These are phyloP conservation scores for Jatropha podagrica DNA, from an alignment of 441 rosid species.

Conservation along the genomic window DNA sequence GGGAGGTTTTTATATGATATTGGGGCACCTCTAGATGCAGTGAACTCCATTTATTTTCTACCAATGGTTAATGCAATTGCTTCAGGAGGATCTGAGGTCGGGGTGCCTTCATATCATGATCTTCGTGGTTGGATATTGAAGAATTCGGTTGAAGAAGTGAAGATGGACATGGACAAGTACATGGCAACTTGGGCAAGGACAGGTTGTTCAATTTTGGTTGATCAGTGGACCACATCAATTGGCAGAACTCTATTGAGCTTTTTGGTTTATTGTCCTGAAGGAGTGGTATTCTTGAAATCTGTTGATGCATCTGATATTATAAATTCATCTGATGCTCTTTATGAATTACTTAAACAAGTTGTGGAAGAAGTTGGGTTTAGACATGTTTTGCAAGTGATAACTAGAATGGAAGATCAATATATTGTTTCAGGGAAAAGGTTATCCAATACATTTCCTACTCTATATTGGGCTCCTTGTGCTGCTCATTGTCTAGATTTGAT, in stretches of 20 bases:
- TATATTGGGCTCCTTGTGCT: conserved; percentile 87
- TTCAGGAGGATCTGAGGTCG: conserved; percentile 50
- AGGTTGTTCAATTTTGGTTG: conserved; percentile 74
- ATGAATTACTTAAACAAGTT: conserved; percentile 58
- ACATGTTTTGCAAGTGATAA: conserved; percentile 72
- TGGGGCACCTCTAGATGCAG: conserved; percentile 68
- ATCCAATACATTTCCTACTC: conserved; percentile 49
- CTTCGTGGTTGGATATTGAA: conserved; percentile 67
- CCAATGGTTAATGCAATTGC: conserved; percentile 72
- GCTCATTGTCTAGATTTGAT: conserved; percentile 66
- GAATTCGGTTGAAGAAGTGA: conserved; percentile 60
- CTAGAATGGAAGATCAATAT: conserved; percentile 55
- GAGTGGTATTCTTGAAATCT: conserved; percentile 62
- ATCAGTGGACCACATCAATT: conserved; percentile 45
- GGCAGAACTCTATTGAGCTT: conserved; percentile 53
- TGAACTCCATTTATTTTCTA: conserved; percentile 65
- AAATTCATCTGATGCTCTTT: conserved; percentile 56
- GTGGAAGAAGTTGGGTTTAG: conserved; percentile 74
- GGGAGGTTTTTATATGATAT: conserved; percentile 75
- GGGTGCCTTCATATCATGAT: conserved; percentile 53
- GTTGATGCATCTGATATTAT: conserved; percentile 59
- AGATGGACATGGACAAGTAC: conserved; percentile 43
- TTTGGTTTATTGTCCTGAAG: conserved; percentile 64
- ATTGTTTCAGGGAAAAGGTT: conserved; percentile 52
- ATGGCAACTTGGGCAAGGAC: conserved; percentile 58